These are phyloP conservation scores for Leccinum variicolor DNA, from an alignment of 768 basidiomycete genomes.

Conservation along the genomic window DNA sequence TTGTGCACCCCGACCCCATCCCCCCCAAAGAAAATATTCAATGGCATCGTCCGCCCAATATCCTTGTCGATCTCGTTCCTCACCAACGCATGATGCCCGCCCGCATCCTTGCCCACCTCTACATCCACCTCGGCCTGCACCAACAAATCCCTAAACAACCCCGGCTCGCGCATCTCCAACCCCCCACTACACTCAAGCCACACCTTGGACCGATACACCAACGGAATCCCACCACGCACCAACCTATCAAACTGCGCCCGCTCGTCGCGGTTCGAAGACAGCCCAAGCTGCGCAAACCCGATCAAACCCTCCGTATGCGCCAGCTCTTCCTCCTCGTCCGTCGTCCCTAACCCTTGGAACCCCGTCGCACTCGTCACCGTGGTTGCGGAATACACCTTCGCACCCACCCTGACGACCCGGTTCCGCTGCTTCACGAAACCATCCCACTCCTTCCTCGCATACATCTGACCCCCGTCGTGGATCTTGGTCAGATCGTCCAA, in stretches of 20 bases:
- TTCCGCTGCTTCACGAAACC: constrained; percentile 72
- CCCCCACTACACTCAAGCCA: constrained; percentile 95
- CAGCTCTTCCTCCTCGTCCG: constrained; percentile 68
- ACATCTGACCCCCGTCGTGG: constrained; percentile 74
- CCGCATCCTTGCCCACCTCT: constrained; percentile 8
- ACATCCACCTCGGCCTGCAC: constrained; percentile 43
- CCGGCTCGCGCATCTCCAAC: constrained; percentile 88
- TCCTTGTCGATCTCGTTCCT: constrained; percentile 93
- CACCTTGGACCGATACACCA: constrained; percentile 81
- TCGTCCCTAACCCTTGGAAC: constrained; percentile 64
- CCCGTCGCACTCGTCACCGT: constrained; percentile 48
- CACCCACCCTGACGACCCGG: constrained; percentile 36
- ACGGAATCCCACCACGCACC: constrained; percentile 82
- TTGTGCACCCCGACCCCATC: constrained; percentile 95
- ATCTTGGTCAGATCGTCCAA: constrained; percentile 74
- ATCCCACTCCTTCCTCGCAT: constrained; percentile 82
- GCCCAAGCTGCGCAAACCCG: constrained; percentile 86
- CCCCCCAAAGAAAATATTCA: constrained; percentile 96
- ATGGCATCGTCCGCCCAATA: constrained; percentile 85
- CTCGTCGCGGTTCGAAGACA: constrained; percentile 67
- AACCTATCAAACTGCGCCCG: constrained; percentile 76
- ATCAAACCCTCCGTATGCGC: constrained; percentile 82
- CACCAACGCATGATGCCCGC: constrained; percentile 42
- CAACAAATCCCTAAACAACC: constrained; percentile 84
- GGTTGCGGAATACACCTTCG: constrained; percentile 18